These are phyloP conservation scores for Ocimum tenuiflorum DNA, from an alignment of 257 asterid species.

Conservation along the genomic window DNA sequence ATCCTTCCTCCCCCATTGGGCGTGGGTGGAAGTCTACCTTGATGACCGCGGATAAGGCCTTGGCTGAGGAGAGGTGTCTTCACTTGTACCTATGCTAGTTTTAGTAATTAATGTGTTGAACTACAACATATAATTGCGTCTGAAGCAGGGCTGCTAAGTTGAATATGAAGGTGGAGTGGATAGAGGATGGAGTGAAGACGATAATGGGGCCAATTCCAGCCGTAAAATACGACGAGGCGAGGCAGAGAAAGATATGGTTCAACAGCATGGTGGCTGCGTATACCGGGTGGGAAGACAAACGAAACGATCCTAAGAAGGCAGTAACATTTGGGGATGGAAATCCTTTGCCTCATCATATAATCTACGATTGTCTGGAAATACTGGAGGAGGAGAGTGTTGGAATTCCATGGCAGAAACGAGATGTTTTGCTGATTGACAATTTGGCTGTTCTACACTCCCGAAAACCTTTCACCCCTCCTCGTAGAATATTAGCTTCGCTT, in stretches of 20 bases:
- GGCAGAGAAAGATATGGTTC: constrained; percentile 73
- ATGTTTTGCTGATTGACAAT: constrained; percentile 61
- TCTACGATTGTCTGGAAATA: constrained; percentile 54
- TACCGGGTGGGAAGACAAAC: constrained; percentile 71
- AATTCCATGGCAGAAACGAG: constrained; percentile 79
- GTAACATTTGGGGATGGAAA: constrained; percentile 72
- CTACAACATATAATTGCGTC: too few relatives aligned
- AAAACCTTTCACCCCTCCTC: constrained; percentile 64
- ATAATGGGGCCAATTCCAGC: constrained; percentile 88
- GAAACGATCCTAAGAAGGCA: constrained; percentile 73
- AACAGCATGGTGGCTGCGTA: constrained; percentile 91
- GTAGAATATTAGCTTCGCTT: constrained; percentile 71
- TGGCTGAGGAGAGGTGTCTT: constrained; percentile 74
- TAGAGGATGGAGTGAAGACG: constrained; percentile 51
- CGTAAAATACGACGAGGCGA: constrained; percentile 43
- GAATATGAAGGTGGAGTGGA: constrained; percentile 85
- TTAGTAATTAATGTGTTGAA: too few relatives aligned
- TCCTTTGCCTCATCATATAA: constrained; percentile 49
- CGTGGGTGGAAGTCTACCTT: constrained; percentile 91
- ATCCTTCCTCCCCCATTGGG: constrained; percentile 81
- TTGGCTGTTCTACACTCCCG: constrained; percentile 83
- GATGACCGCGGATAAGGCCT: constrained; percentile 55
- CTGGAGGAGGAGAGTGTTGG: constrained; percentile 71
- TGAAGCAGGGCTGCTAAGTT: constrained; percentile 61
- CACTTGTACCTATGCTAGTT: too few relatives aligned